Conservation (phyloP, 2,329 filamentous ascomycete genomes). For the Cladosporium cucumerinum region DNA sequence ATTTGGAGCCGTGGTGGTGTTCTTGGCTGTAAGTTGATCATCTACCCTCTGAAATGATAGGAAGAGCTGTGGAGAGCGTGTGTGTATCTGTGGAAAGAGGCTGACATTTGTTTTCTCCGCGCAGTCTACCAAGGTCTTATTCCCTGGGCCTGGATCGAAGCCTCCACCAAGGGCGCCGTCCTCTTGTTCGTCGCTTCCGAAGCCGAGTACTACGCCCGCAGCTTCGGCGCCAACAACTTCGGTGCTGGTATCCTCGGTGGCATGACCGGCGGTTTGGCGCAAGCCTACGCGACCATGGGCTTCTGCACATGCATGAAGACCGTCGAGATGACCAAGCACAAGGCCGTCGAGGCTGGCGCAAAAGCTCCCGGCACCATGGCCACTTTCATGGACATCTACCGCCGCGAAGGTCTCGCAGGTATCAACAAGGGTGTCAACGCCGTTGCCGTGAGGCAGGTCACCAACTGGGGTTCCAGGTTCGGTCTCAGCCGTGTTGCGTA, state of each 20-base stretch:
- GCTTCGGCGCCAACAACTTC: constrained; percentile 77
- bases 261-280: constrained; percentile 89
- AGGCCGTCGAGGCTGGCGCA: constrained; percentile 77
- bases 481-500: constrained; percentile 81
- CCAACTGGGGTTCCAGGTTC: constrained; percentile 97
- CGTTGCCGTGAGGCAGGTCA: constrained; percentile 97
- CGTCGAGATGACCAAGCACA: constrained; percentile 98
- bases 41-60: neutral
- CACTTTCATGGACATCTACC: constrained; percentile 97
- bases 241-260: constrained; percentile 84
- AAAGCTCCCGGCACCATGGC: constrained; percentile 87
- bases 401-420: constrained; percentile 84
- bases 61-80: neutral
- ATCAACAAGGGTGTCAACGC: constrained; percentile 99
- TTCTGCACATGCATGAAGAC: constrained; percentile 99
- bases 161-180: constrained; percentile 97
- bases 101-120: constrained; percentile 19
- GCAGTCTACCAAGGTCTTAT: constrained; percentile 99
- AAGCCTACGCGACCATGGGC: constrained; percentile 99
- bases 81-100: neutral
- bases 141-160: constrained; percentile 99
- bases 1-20: constrained; percentile 93
- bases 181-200: constrained; percentile 98
- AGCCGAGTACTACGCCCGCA: constrained; percentile 88
- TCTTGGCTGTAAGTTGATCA: constrained; percentile 74